Conservation (phyloP, 1,139 yeast genomes). For the Geotrichum candidum region DNA sequence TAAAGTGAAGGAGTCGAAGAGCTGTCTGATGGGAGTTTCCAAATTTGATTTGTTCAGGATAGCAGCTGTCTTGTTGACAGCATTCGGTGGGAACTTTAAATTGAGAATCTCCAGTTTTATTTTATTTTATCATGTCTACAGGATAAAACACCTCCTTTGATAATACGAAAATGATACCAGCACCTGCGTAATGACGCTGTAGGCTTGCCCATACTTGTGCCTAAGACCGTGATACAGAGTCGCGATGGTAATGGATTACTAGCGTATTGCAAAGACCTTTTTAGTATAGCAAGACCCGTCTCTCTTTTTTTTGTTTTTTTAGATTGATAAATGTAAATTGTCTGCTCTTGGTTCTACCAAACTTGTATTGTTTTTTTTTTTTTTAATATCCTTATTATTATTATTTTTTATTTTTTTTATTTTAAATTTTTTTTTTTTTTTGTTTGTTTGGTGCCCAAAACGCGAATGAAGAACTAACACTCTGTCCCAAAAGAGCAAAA, state of each 20-base stretch:
- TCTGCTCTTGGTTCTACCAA: neutral
- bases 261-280: neutral
- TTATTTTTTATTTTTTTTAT: neutral
- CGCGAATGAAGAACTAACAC: neutral
- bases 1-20: neutral
- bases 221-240: neutral
- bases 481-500: neutral
- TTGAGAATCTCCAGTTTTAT: neutral
- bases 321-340: too few species aligned
- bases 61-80: neutral
- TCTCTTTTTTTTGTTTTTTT: too few species aligned
- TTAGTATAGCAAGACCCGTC: neutral
- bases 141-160: neutral
- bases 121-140: neutral
- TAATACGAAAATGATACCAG: neutral
- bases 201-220: neutral
- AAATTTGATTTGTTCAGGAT: neutral
- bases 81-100: neutral
- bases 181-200: neutral
- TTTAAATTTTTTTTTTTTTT: too few species aligned
- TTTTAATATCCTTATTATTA: too few species aligned
- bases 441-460: neutral
- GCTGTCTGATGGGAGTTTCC: neutral
- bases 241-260: neutral
- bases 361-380: too few species aligned